A percentile compares a stretch with the other conserved stretches of the same genome.
Evolutionary conservation across 345 rosid genomes (phyloP).

Genomic region (Salix caprea): DNA sequence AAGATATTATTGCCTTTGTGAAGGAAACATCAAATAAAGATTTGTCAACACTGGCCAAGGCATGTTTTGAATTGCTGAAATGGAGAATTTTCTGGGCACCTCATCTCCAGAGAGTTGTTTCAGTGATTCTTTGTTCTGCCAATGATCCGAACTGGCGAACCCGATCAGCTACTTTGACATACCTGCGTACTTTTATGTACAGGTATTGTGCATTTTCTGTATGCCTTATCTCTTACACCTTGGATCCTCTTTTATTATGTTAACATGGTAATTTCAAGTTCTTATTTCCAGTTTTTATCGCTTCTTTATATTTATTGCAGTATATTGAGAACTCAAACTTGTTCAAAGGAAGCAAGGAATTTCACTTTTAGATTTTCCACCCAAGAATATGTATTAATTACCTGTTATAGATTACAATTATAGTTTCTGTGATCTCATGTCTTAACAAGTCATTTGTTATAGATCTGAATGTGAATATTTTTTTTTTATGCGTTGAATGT

Average conservation of each 20-base stretch:
- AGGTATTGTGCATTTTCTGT: constrained; percentile 46
- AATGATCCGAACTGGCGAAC: constrained; percentile 92
- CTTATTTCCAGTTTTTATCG: too few species aligned
- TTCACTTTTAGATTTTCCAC: neutral
- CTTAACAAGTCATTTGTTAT: neutral
- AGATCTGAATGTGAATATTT: neutral
- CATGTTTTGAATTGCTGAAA: constrained; percentile 84
- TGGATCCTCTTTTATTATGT: neutral
- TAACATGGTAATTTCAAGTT: neutral
- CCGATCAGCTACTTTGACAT: constrained; percentile 88
- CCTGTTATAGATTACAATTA: neutral
- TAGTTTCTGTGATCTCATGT: neutral
- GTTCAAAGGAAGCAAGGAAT: neutral
- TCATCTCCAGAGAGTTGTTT: constrained; percentile 70
- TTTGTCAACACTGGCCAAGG: constrained; percentile 89
- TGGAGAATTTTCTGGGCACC: constrained; percentile 86
- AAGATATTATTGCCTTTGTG: constrained; percentile 16
- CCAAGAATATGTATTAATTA: neutral
- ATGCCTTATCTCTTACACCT: neutral
- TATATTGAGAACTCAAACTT: neutral
- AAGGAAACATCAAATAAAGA: constrained; percentile 99
- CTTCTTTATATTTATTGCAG: too few species aligned
- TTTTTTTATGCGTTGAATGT: neutral
- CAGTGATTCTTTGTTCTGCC: constrained; percentile 64
- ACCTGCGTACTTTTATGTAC: constrained; percentile 89